Base-by-base conservation (phyloP, 1,284 basidiomycete genomes). In the Leucoagaricus sp. region DNA sequence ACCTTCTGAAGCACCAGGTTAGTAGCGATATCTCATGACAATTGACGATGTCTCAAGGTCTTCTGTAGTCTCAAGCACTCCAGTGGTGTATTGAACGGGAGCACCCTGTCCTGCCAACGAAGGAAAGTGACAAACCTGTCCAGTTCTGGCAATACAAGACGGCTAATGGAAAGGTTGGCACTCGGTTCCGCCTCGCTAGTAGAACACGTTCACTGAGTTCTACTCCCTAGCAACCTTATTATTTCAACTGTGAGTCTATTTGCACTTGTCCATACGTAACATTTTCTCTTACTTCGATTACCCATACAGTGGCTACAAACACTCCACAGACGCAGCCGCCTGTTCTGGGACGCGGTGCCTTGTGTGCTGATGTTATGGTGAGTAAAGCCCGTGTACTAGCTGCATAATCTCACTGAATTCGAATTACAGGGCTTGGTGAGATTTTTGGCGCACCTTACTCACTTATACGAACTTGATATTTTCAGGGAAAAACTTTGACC, bases 351-450 rank as follows among this genome's bases (percentile, higher is more conserved):
- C 78, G 88, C 61, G 94, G 94, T 17, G 94, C 91, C 1, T 77
- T 96, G 47, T 85, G 91, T 56, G 93, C 90, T 0, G 94, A 96
- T 71, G 91, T 90, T 36, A 96, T 96, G 93, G 93, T 93, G 58
- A 67, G 85, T 58, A 51, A 40, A 44, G 33, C 19, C n/a, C 10
- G 10, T 48, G 8, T 50, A 23, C 48, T 33, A 57, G 55, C 10
- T 17, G 13, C 4, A 38, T n/a, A 45, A 12, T 17, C 50, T 12
- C 33, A 29, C 8, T 47, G 23, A 34, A 42, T 21, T 29, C 42
- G 38, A 33, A 41, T 51, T 53, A 31, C 52, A 79, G 77, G 78
- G 78, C 33, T 66, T 79, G 67, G 76, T 76, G 66, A 41, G 64
- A 58, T 41, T 29, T 44, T 57, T 25, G 31, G 31, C 13, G 31